Base-by-base conservation (phyloP, 306 rosid species). In the Erythrophleum fordii region DNA sequence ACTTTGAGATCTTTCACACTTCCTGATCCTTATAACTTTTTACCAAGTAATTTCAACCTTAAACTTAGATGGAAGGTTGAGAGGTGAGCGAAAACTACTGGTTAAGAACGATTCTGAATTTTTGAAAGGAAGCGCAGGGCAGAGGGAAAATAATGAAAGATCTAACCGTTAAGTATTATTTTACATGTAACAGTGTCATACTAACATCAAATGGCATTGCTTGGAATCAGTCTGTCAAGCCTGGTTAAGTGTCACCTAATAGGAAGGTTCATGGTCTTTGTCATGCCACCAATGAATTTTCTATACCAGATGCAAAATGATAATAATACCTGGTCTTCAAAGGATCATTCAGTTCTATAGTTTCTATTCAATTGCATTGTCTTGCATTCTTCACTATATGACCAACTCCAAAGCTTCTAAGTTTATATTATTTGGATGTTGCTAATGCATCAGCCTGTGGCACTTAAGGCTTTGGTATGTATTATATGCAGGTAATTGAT, bases 401-500 rank as follows among this genome's bases (percentile, higher is more conserved):
- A 56, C 66, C 20, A 10, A 11, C 8, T 65, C 48, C 4, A 4
- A 34, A 66, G 56, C 55, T 8, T 80, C 44, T 79, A 25, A 37
- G 61, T 49, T 42, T 62, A 11, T 58, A 67, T 75, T 16, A 31
- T 60, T 44, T 73, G 75, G 46, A 18, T 59, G 76, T 75, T 77
- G 74, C 13, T 29, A 67, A 51, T 49, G 46, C 64, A 64, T 80
- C 35, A 62, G 34, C 56, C 25, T 72, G 31, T 44, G 37, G 81
- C 39, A 70, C 49, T 73, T 44, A 75, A 42, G 76, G 34, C 65
- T 42, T 74, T 59, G 79, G 31, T 45, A 5, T 75, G 48, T 75
- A 20, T 84, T 80, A 22, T 80, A 26, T 88, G 72, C 75, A 95
- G 99, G 98, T 91, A 64, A 84, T 96, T 41, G 99, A 96, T 80